Conservation (phyloP, 331 rosid genomes). For the Malus hybrid region DNA sequence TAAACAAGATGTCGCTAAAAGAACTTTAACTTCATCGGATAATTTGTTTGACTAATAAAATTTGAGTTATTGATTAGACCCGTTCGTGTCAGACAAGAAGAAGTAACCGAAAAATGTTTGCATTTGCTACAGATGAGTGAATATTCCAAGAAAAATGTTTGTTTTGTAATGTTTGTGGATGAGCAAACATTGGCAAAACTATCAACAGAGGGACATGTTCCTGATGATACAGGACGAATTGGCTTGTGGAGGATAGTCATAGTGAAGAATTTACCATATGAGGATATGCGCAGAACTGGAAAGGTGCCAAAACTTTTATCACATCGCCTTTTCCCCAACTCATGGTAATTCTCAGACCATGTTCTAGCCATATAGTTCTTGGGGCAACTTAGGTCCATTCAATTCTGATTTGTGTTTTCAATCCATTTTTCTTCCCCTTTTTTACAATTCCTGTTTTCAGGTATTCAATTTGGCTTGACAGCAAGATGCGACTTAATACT, state of each 20-base stretch:
- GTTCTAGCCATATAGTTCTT: constrained; percentile 12
- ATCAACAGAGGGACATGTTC: constrained; percentile 65
- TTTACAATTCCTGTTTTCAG: constrained; percentile 33
- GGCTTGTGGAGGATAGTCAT: constrained; percentile 81
- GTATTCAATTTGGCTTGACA: constrained; percentile 98
- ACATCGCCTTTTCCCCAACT: constrained; percentile 82
- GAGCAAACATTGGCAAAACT: constrained; percentile 64
- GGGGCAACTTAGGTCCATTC: not conserved
- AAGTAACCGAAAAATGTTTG: not conserved
- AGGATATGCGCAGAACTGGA: constrained; percentile 95
- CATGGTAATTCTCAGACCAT: constrained; percentile 55
- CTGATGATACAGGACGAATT: constrained; percentile 58
- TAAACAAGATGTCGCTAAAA: not conserved
- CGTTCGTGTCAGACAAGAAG: not conserved
- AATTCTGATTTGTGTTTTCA: constrained; percentile 1
- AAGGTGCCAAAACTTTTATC: constrained; percentile 96
- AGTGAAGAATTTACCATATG: constrained; percentile 70
- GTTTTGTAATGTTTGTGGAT: constrained; percentile 94
- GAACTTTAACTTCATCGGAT: not conserved
- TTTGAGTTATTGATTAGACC: not conserved
- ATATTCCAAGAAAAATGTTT: constrained; percentile 71
- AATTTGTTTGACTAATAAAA: not conserved
- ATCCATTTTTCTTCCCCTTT: constrained; percentile 6
- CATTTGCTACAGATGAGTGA: constrained; percentile 69
- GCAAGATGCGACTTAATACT: constrained; percentile 83